Conservation (phyloP, 192 early-diverging fungal species). For the Backusella tarrabulga region DNA sequence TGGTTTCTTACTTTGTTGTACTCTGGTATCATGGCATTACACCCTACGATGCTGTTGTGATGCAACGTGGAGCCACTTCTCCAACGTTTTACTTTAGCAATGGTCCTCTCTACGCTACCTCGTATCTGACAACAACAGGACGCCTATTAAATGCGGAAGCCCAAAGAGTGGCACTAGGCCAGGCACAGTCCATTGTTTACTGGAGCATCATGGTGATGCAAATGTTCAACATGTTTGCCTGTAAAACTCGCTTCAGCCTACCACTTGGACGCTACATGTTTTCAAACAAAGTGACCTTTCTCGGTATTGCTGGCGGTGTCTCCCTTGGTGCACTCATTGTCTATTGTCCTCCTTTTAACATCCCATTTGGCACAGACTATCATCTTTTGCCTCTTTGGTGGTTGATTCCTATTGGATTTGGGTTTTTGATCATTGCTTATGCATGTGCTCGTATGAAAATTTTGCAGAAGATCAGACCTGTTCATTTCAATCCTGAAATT, state of each 20-base stretch:
- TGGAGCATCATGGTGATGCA: slow-evolving; percentile 85
- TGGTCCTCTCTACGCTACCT: slow-evolving; percentile 41
- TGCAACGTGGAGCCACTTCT: slow-evolving; percentile 50
- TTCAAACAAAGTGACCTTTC: slow-evolving; percentile 71
- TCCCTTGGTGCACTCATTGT: slow-evolving; percentile 72
- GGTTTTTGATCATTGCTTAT: slow-evolving; percentile 76
- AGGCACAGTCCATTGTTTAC: slow-evolving; percentile 81
- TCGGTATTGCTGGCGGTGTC: slow-evolving; percentile 67
- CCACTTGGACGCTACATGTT: slow-evolving; percentile 85
- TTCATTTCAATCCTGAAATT: slow-evolving; percentile 72
- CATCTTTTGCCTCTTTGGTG: slow-evolving; percentile 68
- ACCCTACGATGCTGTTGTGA: slow-evolving; percentile 52
- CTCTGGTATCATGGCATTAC: slow-evolving; percentile 65
- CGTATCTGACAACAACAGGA: slow-evolving; percentile 37
- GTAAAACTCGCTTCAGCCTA: slow-evolving; percentile 65
- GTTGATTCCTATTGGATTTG: slow-evolving; percentile 85
- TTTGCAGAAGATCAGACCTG: slow-evolving; percentile 60
- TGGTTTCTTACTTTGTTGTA: slow-evolving; percentile 79
- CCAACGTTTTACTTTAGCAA: slow-evolving; percentile 46
- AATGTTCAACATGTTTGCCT: slow-evolving; percentile 95
- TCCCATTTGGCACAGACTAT: slow-evolving; percentile 69
- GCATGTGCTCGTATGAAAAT: slow-evolving; percentile 62
- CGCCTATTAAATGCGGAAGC: slow-evolving; percentile 39
- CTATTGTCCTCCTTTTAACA: slow-evolving; percentile 79
- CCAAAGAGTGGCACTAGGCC: slow-evolving; percentile 69